These are phyloP conservation scores for Cunninghamia lanceolata DNA, from an alignment of 75 land plant genomes.

Conservation along the genomic window DNA sequence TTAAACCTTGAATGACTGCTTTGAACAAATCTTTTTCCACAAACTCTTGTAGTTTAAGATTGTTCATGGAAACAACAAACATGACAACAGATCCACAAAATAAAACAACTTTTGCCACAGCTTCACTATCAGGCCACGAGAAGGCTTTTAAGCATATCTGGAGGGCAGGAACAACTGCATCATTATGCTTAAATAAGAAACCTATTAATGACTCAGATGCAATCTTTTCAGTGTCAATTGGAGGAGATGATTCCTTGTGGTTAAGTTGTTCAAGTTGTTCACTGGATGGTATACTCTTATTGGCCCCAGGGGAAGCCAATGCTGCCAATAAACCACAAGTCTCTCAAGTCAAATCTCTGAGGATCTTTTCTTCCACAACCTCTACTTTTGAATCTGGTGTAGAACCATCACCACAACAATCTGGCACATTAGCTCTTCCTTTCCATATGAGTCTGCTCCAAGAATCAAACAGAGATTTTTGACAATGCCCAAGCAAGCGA, in stretches of 20 bases:
- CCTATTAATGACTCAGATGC: constrained; percentile 61
- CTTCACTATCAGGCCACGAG: constrained; percentile 91
- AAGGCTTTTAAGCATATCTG: constrained; percentile 60
- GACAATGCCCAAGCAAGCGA: constrained; percentile 57
- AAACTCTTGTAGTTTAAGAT: constrained; percentile 63
- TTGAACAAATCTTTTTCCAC: constrained; percentile 77
- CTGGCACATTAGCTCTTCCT: constrained; percentile 74
- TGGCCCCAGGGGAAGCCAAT: constrained; percentile 69
- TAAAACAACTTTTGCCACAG: constrained; percentile 56
- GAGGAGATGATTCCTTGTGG: constrained; percentile 29
- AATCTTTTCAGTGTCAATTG: constrained; percentile 43
- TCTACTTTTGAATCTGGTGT: constrained; percentile 71
- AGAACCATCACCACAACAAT: constrained; percentile 31
- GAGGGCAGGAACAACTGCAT: constrained; percentile 54
- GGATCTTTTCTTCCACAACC: constrained; percentile 87
- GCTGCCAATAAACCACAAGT: constrained; percentile 69
- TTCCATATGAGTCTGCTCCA: constrained; percentile 77
- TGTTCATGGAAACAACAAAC: constrained; percentile 45
- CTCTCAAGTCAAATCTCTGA: constrained; percentile 89
- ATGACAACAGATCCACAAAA: constrained; percentile 73
- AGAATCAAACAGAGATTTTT: constrained; percentile 57
- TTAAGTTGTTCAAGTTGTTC: constrained; percentile 53
- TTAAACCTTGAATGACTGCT: constrained; percentile 69
- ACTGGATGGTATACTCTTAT: constrained; percentile 54
- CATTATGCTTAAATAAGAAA: constrained; percentile 59